phyloP scores from a whole-genome alignment of 257 asterid genomes.

The Primulina tabacum region DNA sequence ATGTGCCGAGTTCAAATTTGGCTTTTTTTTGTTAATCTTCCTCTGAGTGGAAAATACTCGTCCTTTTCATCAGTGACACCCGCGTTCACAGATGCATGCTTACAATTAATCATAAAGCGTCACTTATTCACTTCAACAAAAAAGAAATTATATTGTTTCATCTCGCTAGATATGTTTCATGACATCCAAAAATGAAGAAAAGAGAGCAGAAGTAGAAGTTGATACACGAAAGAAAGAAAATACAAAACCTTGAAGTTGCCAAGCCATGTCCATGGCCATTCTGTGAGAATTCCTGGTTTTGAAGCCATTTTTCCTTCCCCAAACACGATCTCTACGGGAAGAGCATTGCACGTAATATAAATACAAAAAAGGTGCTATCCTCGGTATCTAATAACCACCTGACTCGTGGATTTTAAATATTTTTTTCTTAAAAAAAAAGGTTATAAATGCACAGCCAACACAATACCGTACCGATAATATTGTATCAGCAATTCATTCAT shows the following conservation, averaged over 20 bases:
- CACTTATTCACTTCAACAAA: too few relatives aligned
- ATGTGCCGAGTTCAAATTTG: neutral
- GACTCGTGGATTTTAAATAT: slow-evolving; percentile 16
- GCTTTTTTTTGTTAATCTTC: neutral
- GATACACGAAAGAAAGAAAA: neutral
- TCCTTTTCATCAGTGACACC: neutral
- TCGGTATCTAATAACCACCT: slow-evolving; percentile 20
- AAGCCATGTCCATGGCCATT: slow-evolving; percentile 85
- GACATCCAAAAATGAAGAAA: neutral
- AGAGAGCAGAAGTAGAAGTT: neutral
- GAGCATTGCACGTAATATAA: neutral
- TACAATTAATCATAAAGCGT: too few relatives aligned
- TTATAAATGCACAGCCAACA: too few relatives aligned
- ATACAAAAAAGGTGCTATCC: neutral
- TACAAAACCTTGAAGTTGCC: slow-evolving; percentile 58
- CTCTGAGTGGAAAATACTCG: neutral
- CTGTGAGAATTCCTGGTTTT: slow-evolving; percentile 75
- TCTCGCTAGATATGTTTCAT: too few relatives aligned
- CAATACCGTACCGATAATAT: too few relatives aligned
- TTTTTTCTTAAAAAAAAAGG: too few relatives aligned
- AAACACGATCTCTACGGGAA: neutral
- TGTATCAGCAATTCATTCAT: too few relatives aligned
- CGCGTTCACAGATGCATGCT: neutral
- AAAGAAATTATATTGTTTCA: too few relatives aligned
- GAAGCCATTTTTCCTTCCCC: slow-evolving; percentile 52